These are phyloP conservation scores for Arctium minus DNA, from an alignment of 129 eudicot genomes.

Conservation along the genomic window DNA sequence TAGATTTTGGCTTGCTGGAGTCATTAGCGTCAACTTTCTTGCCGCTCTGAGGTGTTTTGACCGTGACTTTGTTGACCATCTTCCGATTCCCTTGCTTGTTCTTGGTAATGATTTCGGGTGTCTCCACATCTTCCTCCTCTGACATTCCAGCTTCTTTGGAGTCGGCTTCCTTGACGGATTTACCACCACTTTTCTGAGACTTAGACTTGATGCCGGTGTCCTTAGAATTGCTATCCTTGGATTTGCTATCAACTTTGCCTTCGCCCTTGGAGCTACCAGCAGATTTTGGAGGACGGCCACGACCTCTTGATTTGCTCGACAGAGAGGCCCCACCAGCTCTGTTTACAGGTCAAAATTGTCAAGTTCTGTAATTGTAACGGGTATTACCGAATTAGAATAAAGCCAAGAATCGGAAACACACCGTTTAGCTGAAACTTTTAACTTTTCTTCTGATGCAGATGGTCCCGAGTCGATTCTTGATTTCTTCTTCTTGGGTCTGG, in stretches of 20 bases:
- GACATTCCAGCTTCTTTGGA: neutral
- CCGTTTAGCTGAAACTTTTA: slow-evolving; percentile 8
- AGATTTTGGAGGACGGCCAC: neutral
- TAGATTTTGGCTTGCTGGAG: neutral
- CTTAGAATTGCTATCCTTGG: neutral
- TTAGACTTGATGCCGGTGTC: neutral
- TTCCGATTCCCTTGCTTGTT: neutral
- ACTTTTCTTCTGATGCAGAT: neutral
- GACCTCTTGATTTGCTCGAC: neutral
- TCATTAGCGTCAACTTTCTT: neutral
- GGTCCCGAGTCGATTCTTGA: neutral
- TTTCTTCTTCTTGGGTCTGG: slow-evolving; percentile 6
- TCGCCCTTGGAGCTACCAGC: slow-evolving; percentile 6
- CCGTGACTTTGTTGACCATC: slow-evolving; percentile 6
- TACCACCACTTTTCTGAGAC: neutral
- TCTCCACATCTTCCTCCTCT: neutral
- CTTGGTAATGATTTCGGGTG: neutral
- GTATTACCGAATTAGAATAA: neutral
- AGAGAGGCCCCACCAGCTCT: slow-evolving; percentile 2
- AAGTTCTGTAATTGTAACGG: neutral
- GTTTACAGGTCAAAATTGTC: neutral
- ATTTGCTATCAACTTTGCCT: neutral
- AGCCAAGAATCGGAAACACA: slow-evolving; percentile 1
- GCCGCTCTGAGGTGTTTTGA: neutral
- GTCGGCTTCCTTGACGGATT: neutral